Evolutionary conservation across 2,329 filamentous ascomycete genomes (phyloP), one percentile per base, ranked within the genome.

Genomic region (Cryphonectria naterciae): DNA sequence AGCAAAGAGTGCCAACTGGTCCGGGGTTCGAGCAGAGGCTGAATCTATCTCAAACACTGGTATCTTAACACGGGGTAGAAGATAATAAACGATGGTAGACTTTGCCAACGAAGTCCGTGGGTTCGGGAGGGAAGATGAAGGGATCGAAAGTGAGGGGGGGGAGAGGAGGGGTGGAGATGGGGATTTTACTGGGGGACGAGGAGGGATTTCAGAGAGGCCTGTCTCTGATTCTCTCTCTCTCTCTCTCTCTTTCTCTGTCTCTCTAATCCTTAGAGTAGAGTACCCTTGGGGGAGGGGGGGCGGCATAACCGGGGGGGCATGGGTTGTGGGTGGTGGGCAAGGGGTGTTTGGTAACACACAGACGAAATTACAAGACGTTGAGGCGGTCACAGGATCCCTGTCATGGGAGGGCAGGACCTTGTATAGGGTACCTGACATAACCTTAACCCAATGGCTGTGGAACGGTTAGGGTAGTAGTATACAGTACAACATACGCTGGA

Each of bases 61-160:
- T 70, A 68, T 68, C 41, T 69, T 56, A 76, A 75, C 67, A 71
- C 74, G 75, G 65, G 75, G 75, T 74, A 28, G 15, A 64, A n/a
- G 17, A 22, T 19, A 19, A 19, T 22, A 8, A 10, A 52, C 39
- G 22, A 28, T 32, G 41, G 71, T 73, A 81, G 84, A 86, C 85
- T 87, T 84, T 87, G 85, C 85, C 85, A 87, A 87, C 85, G 85
- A 87, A 87, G 85, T 78, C 81, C 79, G 78, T 77, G 75, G 73
- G 75, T 46, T 28, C 52, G 10, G 37, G 25, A 39, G 15, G 63
- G 19, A 35, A 65, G 63, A 65, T 73, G 65, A 71, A 67, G 65
- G 69, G 62, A 60, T 70, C 66, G 61, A 68, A 72, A 71, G 58
- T 69, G 46, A 73, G 68, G 71, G 70, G 71, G 49, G 70, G 43